A percentile compares a stretch with the other conserved stretches of the same genome.
Conservation (phyloP, 2,329 filamentous ascomycete genomes). For the Cercospora citrullina region DNA sequence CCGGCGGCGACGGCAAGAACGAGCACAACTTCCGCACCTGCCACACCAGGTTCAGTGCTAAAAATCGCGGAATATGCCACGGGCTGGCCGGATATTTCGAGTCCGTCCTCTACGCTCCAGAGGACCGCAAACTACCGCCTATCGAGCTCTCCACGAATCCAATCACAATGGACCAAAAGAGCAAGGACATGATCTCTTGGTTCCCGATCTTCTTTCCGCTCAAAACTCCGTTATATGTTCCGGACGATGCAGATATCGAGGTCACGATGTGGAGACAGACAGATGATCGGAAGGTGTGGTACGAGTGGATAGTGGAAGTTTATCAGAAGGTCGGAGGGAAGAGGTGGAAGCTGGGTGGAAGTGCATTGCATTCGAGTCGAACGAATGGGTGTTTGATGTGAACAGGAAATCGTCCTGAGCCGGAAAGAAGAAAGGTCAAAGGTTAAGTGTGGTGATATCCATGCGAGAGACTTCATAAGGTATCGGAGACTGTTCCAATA, state of each 20-base stretch:
- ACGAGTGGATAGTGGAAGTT: constrained; percentile 94
- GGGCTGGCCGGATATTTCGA: constrained; percentile 95
- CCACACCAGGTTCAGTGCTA: constrained; percentile 74
- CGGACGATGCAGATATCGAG: constrained; percentile 79
- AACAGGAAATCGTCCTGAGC: not conserved
- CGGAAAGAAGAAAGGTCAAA: not conserved
- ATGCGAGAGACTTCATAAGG: not conserved
- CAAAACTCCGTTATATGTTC: constrained; percentile 84
- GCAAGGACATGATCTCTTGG: constrained; percentile 98
- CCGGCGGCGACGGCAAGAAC: constrained; percentile 76
- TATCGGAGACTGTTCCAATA: not conserved
- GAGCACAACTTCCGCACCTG: constrained; percentile 86
- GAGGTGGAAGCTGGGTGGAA: constrained; percentile 65
- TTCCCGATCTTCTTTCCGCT: constrained; percentile 98
- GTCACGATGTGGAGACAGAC: constrained; percentile 96
- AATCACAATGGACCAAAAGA: constrained; percentile 87
- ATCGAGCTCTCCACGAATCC: constrained; percentile 92
- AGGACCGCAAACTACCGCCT: constrained; percentile 45
- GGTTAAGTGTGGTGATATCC: not conserved
- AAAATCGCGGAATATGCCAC: constrained; percentile 79
- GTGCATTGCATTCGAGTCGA: constrained; percentile 67
- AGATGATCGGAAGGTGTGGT: constrained; percentile 95
- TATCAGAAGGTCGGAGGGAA: constrained; percentile 61
- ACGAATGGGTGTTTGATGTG: constrained; percentile 72
- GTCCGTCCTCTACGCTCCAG: constrained; percentile 75